phyloP scores from a whole-genome alignment of 805 yeast genomes.

The Kuraishia molischiana region DNA sequence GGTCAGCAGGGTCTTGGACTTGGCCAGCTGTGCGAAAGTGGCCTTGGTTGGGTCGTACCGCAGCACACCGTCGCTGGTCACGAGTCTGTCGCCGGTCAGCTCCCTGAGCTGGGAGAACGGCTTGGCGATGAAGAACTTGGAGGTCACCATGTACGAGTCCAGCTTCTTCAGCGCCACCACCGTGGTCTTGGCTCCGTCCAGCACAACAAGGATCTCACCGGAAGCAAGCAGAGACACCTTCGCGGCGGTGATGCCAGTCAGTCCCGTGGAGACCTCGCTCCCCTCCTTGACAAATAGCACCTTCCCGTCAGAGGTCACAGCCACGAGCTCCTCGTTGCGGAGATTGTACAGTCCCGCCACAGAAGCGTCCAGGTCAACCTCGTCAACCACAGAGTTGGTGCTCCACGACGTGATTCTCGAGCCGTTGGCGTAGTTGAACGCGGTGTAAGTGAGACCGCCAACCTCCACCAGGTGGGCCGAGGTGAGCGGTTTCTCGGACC shows the following conservation, averaged over 20 bases:
- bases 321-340: slow-evolving; percentile 5
- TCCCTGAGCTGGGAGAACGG: background rate
- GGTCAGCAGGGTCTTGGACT: background rate
- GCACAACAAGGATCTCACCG: background rate
- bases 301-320: slow-evolving; percentile 10
- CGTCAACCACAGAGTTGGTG: background rate
- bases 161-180: background rate
- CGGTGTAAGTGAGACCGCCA: slow-evolving; percentile 8
- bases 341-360: slow-evolving; percentile 1
- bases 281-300: slow-evolving; percentile 7
- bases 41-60: background rate
- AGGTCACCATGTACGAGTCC: background rate
- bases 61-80: background rate
- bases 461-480: slow-evolving; percentile 7
- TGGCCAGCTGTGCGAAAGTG: background rate
- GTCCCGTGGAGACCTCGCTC: background rate
- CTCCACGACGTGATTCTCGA: background rate
- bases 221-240: background rate
- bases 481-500: slow-evolving; percentile 9
- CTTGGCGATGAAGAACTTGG: background rate
- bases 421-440: slow-evolving; percentile 8
- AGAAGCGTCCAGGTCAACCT: background rate
- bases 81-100: background rate
- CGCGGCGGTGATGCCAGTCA: background rate
- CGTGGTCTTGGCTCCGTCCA: background rate